phyloP scores from a whole-genome alignment of 441 rosid species.

The Pelargonium fulgidum region DNA sequence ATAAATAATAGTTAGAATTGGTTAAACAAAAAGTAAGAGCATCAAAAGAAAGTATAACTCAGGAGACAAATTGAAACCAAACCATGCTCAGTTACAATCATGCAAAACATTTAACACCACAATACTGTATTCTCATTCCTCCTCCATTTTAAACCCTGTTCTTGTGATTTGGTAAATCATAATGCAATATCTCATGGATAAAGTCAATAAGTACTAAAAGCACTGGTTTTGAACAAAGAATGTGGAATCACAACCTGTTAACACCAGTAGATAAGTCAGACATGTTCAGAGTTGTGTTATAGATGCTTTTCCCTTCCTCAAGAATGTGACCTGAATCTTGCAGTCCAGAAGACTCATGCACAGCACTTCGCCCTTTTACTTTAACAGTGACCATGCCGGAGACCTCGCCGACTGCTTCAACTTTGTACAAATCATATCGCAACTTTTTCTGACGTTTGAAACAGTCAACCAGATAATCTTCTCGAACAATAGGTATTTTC shows the following conservation, averaged over 20 bases:
- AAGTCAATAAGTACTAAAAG: neutral
- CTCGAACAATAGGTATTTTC: slow-evolving; percentile 78
- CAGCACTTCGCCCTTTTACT: slow-evolving; percentile 94
- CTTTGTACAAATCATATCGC: slow-evolving; percentile 65
- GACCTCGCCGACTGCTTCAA: slow-evolving; percentile 56
- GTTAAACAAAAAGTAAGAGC: slow-evolving; percentile 9
- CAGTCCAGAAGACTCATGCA: slow-evolving; percentile 86
- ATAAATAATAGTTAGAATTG: slow-evolving; percentile 17
- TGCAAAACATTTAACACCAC: too few relatives aligned
- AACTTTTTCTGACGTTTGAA: slow-evolving; percentile 69
- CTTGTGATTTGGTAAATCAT: too few relatives aligned
- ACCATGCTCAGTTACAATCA: too few relatives aligned
- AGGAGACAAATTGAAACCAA: too few relatives aligned
- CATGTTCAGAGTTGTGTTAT: slow-evolving; percentile 87
- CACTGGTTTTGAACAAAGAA: neutral
- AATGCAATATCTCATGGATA: neutral
- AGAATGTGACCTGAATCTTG: slow-evolving; percentile 92
- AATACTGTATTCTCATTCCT: too few relatives aligned
- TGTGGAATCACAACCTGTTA: slow-evolving; percentile 47
- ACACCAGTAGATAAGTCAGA: slow-evolving; percentile 89
- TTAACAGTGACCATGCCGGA: slow-evolving; percentile 70
- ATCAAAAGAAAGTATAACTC: slow-evolving; percentile 7
- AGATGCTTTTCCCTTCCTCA: slow-evolving; percentile 82
- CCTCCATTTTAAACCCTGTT: too few relatives aligned
- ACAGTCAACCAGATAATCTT: slow-evolving; percentile 77